These are phyloP conservation scores for Xylona heveae DNA, from an alignment of 495 filamentous ascomycete genomes.

Conservation along the genomic window DNA sequence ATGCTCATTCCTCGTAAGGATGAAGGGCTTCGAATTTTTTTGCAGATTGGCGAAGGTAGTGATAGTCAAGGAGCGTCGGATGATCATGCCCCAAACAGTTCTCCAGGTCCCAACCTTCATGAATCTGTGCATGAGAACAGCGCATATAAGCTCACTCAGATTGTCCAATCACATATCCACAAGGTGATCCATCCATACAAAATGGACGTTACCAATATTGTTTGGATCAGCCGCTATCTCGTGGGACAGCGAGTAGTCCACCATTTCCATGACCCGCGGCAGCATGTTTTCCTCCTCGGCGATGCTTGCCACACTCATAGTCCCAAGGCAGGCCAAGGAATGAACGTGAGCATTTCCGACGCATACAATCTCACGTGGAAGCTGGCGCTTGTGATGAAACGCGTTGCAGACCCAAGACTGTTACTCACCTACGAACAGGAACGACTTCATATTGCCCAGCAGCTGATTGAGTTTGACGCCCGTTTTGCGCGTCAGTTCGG, in stretches of 20 bases:
- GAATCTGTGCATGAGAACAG: no score
- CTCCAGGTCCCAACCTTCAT: no score
- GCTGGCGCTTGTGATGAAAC: constrained; percentile 7
- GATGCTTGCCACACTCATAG: constrained; percentile 15
- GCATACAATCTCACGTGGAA: constrained; percentile 18
- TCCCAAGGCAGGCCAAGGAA: constrained; percentile 19
- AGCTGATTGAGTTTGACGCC: constrained; percentile 16
- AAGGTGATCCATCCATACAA: constrained; percentile 25
- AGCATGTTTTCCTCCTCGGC: constrained; percentile 12
- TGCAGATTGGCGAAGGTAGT: constrained; percentile 15
- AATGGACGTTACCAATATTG: constrained; percentile 19
- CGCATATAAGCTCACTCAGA: no score
- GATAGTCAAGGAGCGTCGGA: constrained; percentile 11
- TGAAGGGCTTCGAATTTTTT: constrained; percentile 10
- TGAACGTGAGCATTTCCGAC: constrained; percentile 19
- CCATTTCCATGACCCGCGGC: constrained; percentile 10
- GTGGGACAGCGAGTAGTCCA: constrained; percentile 18
- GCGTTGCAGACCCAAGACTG: constrained; percentile 3
- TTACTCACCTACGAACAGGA: constrained; percentile 13
- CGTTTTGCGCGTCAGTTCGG: constrained; percentile 15
- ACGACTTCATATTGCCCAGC: constrained; percentile 11
- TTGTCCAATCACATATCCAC: constrained; percentile 20
- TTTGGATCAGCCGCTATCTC: constrained; percentile 16
- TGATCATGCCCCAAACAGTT: constrained; percentile 13
- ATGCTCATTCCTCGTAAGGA: constrained; percentile 18